These are phyloP conservation scores for Lactarius indigo DNA, from an alignment of 768 basidiomycete species.

Conservation along the genomic window DNA sequence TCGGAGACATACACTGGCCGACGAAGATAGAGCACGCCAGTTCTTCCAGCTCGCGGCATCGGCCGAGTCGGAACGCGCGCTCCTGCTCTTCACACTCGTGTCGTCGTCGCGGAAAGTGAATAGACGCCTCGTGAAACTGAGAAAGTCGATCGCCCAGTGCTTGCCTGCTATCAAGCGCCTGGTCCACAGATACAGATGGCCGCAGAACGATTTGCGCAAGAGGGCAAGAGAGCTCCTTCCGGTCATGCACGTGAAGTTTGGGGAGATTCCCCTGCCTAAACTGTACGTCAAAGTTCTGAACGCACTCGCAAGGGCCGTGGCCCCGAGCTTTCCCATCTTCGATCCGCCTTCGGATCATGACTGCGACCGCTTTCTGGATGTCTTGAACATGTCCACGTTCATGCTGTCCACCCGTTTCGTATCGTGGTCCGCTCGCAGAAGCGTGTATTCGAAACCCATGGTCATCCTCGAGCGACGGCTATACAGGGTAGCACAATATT, in stretches of 20 bases:
- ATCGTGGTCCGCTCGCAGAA: slow-evolving; percentile 8
- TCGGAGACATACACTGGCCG: slow-evolving; percentile 3
- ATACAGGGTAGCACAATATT: slow-evolving; percentile 18
- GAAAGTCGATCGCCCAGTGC: slow-evolving; percentile 9
- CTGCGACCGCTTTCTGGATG: slow-evolving; percentile 12
- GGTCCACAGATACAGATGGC: slow-evolving; percentile 15
- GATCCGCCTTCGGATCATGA: slow-evolving; percentile 4
- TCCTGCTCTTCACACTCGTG: slow-evolving; percentile 8
- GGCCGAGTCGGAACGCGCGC: slow-evolving; percentile 10
- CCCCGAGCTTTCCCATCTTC: neutral
- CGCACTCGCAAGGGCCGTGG: slow-evolving; percentile 6
- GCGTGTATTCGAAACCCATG: slow-evolving; percentile 9
- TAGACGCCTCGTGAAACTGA: slow-evolving; percentile 16
- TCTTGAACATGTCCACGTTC: slow-evolving; percentile 20
- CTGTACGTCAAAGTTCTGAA: slow-evolving; percentile 18
- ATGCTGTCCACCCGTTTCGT: slow-evolving; percentile 19
- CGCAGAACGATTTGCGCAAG: slow-evolving; percentile 9
- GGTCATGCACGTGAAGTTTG: slow-evolving; percentile 11
- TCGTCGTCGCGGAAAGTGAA: slow-evolving; percentile 19
- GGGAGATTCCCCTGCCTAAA: slow-evolving; percentile 4
- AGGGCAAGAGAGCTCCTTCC: slow-evolving; percentile 20
- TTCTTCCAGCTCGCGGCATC: slow-evolving; percentile 17
- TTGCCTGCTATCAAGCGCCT: slow-evolving; percentile 15
- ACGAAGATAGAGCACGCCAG: slow-evolving; percentile 16
- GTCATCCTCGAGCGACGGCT: slow-evolving; percentile 16